Percentiles rank a stretch among this genome's conserved stretches.
phyloP scores from a whole-genome alignment of 768 basidiomycete genomes.

The Amylocystis lapponica region DNA sequence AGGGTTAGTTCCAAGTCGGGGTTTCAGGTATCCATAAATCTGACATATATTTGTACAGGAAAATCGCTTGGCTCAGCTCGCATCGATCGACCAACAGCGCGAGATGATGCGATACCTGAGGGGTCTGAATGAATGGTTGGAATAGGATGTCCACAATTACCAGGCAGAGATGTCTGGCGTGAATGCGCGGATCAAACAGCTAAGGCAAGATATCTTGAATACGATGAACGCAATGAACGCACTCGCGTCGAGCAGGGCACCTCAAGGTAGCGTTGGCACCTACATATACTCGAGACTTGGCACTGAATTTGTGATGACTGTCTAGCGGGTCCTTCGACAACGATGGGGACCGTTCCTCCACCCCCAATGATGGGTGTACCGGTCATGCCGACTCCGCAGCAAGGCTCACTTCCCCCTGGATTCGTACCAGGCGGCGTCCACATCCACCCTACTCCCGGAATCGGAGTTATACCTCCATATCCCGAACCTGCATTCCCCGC shows the following conservation, averaged over 20 bases:
- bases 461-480: neutral
- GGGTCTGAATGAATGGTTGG: slow-evolving; percentile 73
- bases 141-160: slow-evolving; percentile 71
- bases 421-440: slow-evolving; percentile 1
- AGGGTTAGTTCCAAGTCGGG: slow-evolving; percentile 38
- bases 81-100: slow-evolving; percentile 73
- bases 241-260: too few species aligned
- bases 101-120: slow-evolving; percentile 78
- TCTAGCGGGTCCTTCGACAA: neutral
- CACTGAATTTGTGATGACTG: too few species aligned
- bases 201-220: slow-evolving; percentile 26
- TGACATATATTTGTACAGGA: slow-evolving; percentile 42
- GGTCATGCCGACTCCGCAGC: neutral
- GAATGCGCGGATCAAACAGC: slow-evolving; percentile 50
- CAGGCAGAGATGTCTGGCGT: slow-evolving; percentile 68
- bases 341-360: neutral
- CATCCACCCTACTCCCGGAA: neutral
- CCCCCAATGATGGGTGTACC: slow-evolving; percentile 4
- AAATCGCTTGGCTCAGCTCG: slow-evolving; percentile 67
- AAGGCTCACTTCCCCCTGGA: neutral
- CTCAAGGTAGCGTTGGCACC: too few species aligned
- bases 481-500: too few species aligned
- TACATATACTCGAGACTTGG: too few species aligned
- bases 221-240: too few species aligned
- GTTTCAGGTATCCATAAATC: neutral